phyloP scores from a whole-genome alignment of 495 filamentous ascomycete genomes.

The Talaromyces trachyspermus region DNA sequence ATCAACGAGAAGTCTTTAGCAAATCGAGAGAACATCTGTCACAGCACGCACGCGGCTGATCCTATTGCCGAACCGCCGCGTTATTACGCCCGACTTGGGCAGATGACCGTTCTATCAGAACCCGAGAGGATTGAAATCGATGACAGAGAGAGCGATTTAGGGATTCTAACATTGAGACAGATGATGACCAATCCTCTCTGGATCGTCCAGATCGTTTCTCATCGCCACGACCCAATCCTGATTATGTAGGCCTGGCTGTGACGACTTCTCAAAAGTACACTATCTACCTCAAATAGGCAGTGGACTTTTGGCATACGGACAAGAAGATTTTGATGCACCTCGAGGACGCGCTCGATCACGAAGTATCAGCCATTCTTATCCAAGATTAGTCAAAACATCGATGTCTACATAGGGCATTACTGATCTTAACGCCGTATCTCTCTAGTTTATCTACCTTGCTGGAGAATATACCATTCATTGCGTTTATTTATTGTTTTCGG shows the following conservation, averaged over 20 bases:
- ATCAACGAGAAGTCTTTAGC: too few relatives aligned
- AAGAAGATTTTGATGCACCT: constrained; percentile 8
- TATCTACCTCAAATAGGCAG: too few relatives aligned
- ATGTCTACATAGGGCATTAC: too few relatives aligned
- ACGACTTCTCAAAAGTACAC: too few relatives aligned
- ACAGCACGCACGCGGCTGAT: too few relatives aligned
- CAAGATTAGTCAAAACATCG: constrained; percentile 19
- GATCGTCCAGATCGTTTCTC: too few relatives aligned
- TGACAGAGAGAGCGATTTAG: constrained; percentile 1
- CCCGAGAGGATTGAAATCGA: neutral
- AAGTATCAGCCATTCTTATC: constrained; percentile 19
- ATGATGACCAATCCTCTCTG: neutral
- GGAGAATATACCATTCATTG: constrained; percentile 3
- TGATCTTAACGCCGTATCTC: constrained; percentile 4
- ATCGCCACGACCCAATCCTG: too few relatives aligned
- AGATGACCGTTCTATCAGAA: neutral
- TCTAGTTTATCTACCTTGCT: neutral
- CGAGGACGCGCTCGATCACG: constrained; percentile 28
- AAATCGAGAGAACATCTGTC: too few relatives aligned
- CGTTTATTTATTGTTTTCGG: neutral
- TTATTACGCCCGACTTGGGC: constrained; percentile 4
- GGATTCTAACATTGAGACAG: neutral
- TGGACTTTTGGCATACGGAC: neutral
- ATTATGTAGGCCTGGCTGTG: too few relatives aligned
- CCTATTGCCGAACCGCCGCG: neutral